Evolutionary conservation across 768 basidiomycete species (phyloP).

Genomic region (Auriscalpium vulgare): DNA sequence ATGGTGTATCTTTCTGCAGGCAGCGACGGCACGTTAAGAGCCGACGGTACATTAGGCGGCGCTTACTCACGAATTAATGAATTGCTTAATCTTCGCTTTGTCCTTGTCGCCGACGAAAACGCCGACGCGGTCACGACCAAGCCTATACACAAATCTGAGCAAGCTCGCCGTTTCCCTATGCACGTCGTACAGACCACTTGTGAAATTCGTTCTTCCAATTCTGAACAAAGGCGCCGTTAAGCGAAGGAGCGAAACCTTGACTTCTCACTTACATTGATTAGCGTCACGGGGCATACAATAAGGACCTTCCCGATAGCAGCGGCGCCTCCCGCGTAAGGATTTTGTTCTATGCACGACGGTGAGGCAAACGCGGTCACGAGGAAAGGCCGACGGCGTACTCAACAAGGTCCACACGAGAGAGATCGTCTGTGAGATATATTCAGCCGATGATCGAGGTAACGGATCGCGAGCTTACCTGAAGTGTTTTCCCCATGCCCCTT

Average conservation of each 20-base stretch:
- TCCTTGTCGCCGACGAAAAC: slow-evolving; percentile 55
- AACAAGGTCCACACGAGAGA: slow-evolving; percentile 89
- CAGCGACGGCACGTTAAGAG: not conserved
- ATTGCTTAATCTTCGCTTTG: slow-evolving; percentile 53
- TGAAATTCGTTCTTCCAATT: slow-evolving; percentile 96
- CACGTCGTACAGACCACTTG: slow-evolving; percentile 57
- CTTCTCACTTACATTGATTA: slow-evolving; percentile 56
- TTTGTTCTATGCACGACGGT: slow-evolving; percentile 54
- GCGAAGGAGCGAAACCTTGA: too few relatives aligned
- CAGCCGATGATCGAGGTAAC: not conserved
- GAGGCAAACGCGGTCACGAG: not conserved
- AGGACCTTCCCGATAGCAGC: slow-evolving; percentile 71
- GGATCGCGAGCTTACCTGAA: slow-evolving; percentile 43
- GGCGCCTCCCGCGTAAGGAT: slow-evolving; percentile 54
- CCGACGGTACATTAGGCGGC: not conserved
- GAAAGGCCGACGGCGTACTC: slow-evolving; percentile 42
- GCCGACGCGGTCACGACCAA: slow-evolving; percentile 46
- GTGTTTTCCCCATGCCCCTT: slow-evolving; percentile 97
- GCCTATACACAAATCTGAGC: slow-evolving; percentile 25
- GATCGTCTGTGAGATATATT: slow-evolving; percentile 55
- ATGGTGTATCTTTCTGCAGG: slow-evolving; percentile 58
- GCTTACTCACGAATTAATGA: slow-evolving; percentile 58
- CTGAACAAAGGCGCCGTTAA: slow-evolving; percentile 26
- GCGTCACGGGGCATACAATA: slow-evolving; percentile 89
- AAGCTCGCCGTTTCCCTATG: too few relatives aligned